Evolutionary conservation across 441 rosid genomes (phyloP).

Genomic region (Euphorbia corollata): DNA sequence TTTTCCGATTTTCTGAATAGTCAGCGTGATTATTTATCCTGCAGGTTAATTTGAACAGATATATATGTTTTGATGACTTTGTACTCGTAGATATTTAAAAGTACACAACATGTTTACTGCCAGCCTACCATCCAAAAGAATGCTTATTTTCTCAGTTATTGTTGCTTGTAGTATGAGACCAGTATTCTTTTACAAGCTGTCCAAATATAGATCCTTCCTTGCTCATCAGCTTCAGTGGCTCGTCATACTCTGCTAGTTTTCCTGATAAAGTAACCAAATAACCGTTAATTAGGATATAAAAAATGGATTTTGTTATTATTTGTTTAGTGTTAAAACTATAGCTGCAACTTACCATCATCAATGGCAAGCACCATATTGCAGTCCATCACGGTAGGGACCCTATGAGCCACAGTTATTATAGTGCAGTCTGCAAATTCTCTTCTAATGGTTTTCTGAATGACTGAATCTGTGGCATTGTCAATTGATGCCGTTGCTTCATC

Average conservation of each 20-base stretch:
- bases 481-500: conserved; percentile 96
- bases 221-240: conserved; percentile 61
- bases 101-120: not conserved
- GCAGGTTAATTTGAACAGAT: not conserved
- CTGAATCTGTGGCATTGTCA: conserved; percentile 43
- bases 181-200: conserved; percentile 67
- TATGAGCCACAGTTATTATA: conserved; percentile 65
- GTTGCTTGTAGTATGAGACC: conserved; percentile 18
- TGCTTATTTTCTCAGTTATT: not conserved
- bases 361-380: conserved; percentile 74
- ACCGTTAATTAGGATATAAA: not conserved
- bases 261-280: conserved; percentile 32
- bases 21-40: not conserved
- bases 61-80: not conserved
- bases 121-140: not conserved
- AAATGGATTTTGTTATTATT: not conserved
- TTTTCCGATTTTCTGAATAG: not conserved
- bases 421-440: conserved; percentile 26
- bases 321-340: not conserved
- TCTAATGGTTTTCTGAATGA: conserved; percentile 4
- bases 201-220: conserved; percentile 64
- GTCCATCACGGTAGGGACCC: conserved; percentile 87
- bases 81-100: not conserved
- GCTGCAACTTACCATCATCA: conserved; percentile 54
- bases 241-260: conserved; percentile 65